These are phyloP conservation scores for Cordyceps javanica DNA, from an alignment of 2,329 filamentous ascomycete genomes.

Conservation along the genomic window DNA sequence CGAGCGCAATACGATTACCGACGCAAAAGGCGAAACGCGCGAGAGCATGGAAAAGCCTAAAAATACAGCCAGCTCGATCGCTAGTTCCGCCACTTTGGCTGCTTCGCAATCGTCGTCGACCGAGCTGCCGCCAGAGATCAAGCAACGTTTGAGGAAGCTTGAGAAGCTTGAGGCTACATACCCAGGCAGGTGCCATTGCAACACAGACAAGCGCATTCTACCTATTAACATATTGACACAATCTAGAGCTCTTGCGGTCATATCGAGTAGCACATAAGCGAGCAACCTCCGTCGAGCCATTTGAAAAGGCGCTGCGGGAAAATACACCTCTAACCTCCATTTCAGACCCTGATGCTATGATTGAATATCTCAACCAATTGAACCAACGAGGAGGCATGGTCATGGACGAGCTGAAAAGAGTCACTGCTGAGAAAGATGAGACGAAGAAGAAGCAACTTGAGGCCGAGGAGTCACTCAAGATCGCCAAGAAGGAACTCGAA, in stretches of 20 bases:
- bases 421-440: slow-evolving; percentile 74
- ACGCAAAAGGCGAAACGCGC: slow-evolving; percentile 13
- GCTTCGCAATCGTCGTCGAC: slow-evolving; percentile 18
- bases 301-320: slow-evolving; percentile 85
- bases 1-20: slow-evolving; percentile 14
- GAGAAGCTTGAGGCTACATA: slow-evolving; percentile 87
- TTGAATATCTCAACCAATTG: slow-evolving; percentile 85
- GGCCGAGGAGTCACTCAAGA: slow-evolving; percentile 55
- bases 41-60: slow-evolving; percentile 1
- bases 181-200: slow-evolving; percentile 50
- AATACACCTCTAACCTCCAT: slow-evolving; percentile 90
- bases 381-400: slow-evolving; percentile 87
- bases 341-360: slow-evolving; percentile 71
- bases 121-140: slow-evolving; percentile 69
- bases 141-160: slow-evolving; percentile 71
- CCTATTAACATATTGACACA: slow-evolving; percentile 13
- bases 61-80: slow-evolving; percentile 16
- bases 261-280: slow-evolving; percentile 88
- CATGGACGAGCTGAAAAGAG: slow-evolving; percentile 83
- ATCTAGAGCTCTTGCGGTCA: slow-evolving; percentile 74
- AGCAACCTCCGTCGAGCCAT: slow-evolving; percentile 82
- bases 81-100: slow-evolving; percentile 13
- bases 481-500: slow-evolving; percentile 58
- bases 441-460: slow-evolving; percentile 72
- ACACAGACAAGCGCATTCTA: not conserved